phyloP scores from a whole-genome alignment of 2,329 filamentous ascomycete genomes.

The Venturia carpophila region DNA sequence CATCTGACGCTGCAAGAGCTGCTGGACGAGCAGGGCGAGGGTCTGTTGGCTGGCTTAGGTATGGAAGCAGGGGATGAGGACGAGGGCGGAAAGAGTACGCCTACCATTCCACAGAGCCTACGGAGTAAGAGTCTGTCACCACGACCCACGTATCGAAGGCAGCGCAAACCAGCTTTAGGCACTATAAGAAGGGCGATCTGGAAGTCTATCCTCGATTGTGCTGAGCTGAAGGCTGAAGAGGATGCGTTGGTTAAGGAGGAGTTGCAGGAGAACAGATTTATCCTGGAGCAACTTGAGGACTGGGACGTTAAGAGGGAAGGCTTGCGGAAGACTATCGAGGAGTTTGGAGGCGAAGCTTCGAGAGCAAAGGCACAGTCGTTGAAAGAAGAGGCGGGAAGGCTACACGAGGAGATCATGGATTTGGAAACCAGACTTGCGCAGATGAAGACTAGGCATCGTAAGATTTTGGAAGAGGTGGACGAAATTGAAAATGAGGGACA shows the following conservation, averaged over 20 bases:
- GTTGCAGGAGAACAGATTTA: constrained; percentile 48
- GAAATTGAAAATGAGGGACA: constrained; percentile 59
- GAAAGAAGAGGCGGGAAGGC: constrained; percentile 41
- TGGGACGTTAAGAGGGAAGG: constrained; percentile 51
- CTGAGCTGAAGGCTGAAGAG: constrained; percentile 61
- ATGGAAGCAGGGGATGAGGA: constrained; percentile 36
- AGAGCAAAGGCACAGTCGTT: constrained; percentile 49
- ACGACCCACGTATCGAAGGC: constrained; percentile 37
- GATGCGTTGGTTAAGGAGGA: constrained; percentile 52
- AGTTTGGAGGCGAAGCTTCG: constrained; percentile 45
- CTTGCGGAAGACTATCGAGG: constrained; percentile 47
- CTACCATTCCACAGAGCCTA: constrained; percentile 36
- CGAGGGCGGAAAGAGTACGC: constrained; percentile 41
- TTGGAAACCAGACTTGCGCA: constrained; percentile 56
- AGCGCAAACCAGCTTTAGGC: constrained; percentile 49
- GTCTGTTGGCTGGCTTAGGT: constrained; percentile 43
- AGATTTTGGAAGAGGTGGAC: constrained; percentile 52
- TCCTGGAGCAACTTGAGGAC: constrained; percentile 50
- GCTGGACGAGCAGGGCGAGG: constrained; percentile 54
- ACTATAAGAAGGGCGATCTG: constrained; percentile 58
- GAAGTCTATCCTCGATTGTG: constrained; percentile 55
- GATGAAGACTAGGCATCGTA: constrained; percentile 53
- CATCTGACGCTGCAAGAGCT: constrained; percentile 51
- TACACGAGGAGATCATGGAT: constrained; percentile 57
- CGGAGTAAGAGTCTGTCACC: constrained; percentile 45